Percentiles rank a stretch among this genome's conserved stretches.
Conservation (phyloP, 2,329 filamentous ascomycete species). For the Colletotrichum coccodes region DNA sequence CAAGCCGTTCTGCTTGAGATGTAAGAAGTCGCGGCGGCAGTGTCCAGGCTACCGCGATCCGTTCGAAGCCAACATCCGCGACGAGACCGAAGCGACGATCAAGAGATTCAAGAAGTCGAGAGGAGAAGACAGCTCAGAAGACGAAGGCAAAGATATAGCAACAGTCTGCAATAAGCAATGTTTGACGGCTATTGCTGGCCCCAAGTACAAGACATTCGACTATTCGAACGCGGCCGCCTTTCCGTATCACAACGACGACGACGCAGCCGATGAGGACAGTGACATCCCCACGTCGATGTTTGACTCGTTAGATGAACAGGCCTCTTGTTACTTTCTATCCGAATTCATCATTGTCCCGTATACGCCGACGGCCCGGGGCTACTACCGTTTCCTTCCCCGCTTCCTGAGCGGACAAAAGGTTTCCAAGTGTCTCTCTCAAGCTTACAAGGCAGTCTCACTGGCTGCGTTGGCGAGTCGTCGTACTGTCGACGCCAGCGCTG, state of each 20-base stretch:
- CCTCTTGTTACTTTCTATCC: constrained; percentile 33
- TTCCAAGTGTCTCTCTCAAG: constrained; percentile 30
- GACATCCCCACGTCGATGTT: constrained; percentile 25
- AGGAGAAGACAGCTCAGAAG: constrained; percentile 27
- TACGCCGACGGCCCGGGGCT: constrained; percentile 20
- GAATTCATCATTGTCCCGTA: constrained; percentile 32
- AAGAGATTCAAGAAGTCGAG: constrained; percentile 33
- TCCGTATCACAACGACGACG: constrained; percentile 17
- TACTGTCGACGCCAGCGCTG: constrained; percentile 3
- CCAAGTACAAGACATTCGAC: constrained; percentile 29
- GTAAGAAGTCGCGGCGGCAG: constrained; percentile 37
- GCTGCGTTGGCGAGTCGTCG: constrained; percentile 29
- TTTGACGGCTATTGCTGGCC: constrained; percentile 21
- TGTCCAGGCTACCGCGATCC: constrained; percentile 39
- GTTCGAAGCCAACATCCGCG: constrained; percentile 39
- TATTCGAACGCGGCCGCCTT: constrained; percentile 23
- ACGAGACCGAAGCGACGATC: constrained; percentile 39
- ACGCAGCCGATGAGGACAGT: constrained; percentile 21
- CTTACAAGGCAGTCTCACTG: constrained; percentile 33
- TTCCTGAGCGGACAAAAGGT: constrained; percentile 29
- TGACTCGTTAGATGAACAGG: constrained; percentile 29
- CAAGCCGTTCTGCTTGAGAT: constrained; percentile 38
- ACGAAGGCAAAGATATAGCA: constrained; percentile 15
- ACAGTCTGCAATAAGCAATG: constrained; percentile 29
- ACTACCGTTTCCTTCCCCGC: constrained; percentile 31